These are phyloP conservation scores for Eucommia ulmoides DNA, from an alignment of 257 asterid species.

Conservation along the genomic window DNA sequence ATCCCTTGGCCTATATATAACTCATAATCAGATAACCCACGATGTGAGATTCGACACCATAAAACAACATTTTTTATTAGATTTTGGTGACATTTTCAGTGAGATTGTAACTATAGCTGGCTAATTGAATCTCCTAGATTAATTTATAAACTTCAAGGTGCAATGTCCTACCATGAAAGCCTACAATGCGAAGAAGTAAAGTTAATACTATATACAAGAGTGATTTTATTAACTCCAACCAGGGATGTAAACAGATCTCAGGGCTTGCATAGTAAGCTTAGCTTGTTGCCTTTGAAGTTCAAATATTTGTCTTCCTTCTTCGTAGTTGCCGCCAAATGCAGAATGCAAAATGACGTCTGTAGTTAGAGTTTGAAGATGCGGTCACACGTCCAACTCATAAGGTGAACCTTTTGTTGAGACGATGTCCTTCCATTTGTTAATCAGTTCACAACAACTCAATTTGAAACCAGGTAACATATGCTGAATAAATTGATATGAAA, in stretches of 20 bases:
- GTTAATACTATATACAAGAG: no score
- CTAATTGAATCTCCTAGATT: no score
- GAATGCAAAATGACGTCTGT: slow-evolving; percentile 43
- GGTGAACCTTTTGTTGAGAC: slow-evolving; percentile 19
- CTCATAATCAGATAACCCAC: no score
- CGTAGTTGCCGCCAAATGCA: slow-evolving; percentile 45
- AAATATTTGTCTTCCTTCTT: slow-evolving; percentile 35
- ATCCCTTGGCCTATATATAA: no score
- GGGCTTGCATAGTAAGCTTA: slow-evolving; percentile 9
- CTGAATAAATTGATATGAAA: no score
- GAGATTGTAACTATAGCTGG: no score
- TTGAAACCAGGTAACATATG: slow-evolving; percentile 39
- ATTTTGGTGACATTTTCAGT: no score
- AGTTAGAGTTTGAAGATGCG: slow-evolving; percentile 19
- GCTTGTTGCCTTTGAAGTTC: slow-evolving; percentile 32
- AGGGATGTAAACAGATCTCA: slow-evolving; percentile 21
- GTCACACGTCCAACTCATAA: slow-evolving; percentile 43
- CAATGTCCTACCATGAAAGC: no score
- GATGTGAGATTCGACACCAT: no score
- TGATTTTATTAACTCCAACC: slow-evolving; percentile 23
- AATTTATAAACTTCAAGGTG: no score
- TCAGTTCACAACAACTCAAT: slow-evolving; percentile 39
- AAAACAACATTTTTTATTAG: no score
- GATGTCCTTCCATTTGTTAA: slow-evolving; percentile 33
- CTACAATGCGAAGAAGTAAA: no score